Conservation (phyloP, 2,329 filamentous ascomycete genomes). For the Purpureocillium lavendulum region DNA sequence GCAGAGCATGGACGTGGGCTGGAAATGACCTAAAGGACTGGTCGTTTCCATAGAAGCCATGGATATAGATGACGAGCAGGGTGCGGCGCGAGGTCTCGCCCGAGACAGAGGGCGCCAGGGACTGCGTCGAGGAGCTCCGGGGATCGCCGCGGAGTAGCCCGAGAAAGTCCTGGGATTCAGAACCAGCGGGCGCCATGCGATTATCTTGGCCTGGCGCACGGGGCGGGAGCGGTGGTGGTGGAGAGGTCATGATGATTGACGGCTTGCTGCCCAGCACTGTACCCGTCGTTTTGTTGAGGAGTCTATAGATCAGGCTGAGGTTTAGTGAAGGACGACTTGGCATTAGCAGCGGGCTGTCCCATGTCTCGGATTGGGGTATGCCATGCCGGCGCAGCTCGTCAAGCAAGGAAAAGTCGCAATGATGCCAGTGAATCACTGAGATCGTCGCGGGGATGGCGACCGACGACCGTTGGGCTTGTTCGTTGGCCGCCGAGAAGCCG, state of each 20-base stretch:
- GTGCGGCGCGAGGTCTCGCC: constrained; percentile 31
- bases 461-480: no score
- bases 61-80: constrained; percentile 74
- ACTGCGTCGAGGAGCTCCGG: constrained; percentile 40
- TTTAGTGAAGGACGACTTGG: no score
- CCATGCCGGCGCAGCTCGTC: no score
- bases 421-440: no score
- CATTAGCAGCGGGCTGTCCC: no score
- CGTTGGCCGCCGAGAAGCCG: no score
- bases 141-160: constrained; percentile 24
- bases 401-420: no score
- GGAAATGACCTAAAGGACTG: constrained; percentile 84
- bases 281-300: no score
- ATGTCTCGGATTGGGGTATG: no score
- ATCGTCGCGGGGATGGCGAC: no score
- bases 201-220: neutral
- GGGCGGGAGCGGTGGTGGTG: constrained; percentile 2
- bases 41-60: constrained; percentile 85
- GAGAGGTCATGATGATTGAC: neutral
- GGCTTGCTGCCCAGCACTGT: no score
- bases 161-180: neutral
- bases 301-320: no score
- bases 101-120: constrained; percentile 22
- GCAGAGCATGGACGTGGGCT: constrained; percentile 71
- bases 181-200: neutral